phyloP scores from a whole-genome alignment of 2,329 filamentous ascomycete genomes.

The Emmonsiellopsis sp. region DNA sequence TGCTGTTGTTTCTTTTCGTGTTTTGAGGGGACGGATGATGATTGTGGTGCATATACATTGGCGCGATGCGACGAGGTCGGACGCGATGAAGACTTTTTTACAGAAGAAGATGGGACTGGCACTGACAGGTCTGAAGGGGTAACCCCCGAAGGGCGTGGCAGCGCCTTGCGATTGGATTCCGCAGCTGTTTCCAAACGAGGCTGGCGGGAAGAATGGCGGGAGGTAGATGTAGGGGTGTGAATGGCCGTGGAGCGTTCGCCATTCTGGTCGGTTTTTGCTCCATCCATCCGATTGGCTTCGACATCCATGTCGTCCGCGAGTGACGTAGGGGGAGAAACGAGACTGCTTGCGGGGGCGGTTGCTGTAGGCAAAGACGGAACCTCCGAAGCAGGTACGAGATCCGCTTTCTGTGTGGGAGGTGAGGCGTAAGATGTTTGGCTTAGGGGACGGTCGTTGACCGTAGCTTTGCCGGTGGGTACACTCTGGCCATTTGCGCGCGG shows the following conservation, averaged over 20 bases:
- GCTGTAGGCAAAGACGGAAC: slow-evolving; percentile 18
- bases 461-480: slow-evolving; percentile 2
- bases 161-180: not conserved
- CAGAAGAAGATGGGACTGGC: slow-evolving; percentile 1
- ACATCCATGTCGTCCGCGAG: slow-evolving; percentile 33
- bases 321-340: slow-evolving; percentile 39
- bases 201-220: slow-evolving; percentile 37
- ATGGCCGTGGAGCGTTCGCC: slow-evolving; percentile 20
- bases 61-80: slow-evolving; percentile 7
- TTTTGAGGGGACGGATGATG: slow-evolving; percentile 14
- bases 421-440: slow-evolving; percentile 27
- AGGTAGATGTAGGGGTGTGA: slow-evolving; percentile 32
- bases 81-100: slow-evolving; percentile 3
- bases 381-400: slow-evolving; percentile 20
- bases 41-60: slow-evolving; percentile 11
- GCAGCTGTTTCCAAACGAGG: slow-evolving; percentile 17
- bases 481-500: not conserved
- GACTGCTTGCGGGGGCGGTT: slow-evolving; percentile 26
- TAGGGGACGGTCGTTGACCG: slow-evolving; percentile 13
- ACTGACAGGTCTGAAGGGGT: slow-evolving; percentile 3
- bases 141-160: not conserved
- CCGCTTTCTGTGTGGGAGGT: slow-evolving; percentile 27
- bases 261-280: slow-evolving; percentile 11
- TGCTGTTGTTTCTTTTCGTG: slow-evolving; percentile 5
- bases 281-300: slow-evolving; percentile 17